Conservation (phyloP, 352 stramenopile species). For the Pythium insidiosum region DNA sequence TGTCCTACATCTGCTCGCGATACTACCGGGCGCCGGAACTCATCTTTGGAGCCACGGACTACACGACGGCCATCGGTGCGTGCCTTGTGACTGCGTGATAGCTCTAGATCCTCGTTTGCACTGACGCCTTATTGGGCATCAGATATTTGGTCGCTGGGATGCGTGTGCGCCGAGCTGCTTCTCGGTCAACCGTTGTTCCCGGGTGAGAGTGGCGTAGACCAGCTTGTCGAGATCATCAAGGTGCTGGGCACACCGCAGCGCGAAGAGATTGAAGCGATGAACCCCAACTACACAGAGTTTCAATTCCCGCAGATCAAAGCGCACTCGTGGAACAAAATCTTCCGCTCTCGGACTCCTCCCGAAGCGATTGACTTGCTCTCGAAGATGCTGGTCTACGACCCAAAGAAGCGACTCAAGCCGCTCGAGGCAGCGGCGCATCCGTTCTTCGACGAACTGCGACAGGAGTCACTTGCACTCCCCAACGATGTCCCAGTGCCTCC, state of each 20-base stretch:
- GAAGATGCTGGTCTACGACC: constrained; percentile 97
- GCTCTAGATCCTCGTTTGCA: too few relatives aligned
- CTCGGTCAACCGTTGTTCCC: constrained; percentile 98
- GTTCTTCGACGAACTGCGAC: constrained; percentile 98
- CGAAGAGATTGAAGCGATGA: constrained; percentile 99
- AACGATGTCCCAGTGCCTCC: constrained; percentile 71
- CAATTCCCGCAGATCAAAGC: constrained; percentile 99
- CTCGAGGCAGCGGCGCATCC: constrained; percentile 88
- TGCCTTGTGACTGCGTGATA: too few relatives aligned
- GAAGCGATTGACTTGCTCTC: constrained; percentile 97
- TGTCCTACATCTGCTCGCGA: constrained; percentile 99
- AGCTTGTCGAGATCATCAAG: constrained; percentile 99
- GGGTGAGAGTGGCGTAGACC: constrained; percentile 97
- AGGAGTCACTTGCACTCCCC: constrained; percentile 78
- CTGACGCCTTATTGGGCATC: constrained; percentile 3
- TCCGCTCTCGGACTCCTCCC: constrained; percentile 91
- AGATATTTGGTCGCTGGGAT: constrained; percentile 96
- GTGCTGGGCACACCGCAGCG: constrained; percentile 97
- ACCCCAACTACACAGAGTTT: constrained; percentile 99
- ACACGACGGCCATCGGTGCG: constrained; percentile 96
- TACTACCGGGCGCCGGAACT: constrained; percentile 99
- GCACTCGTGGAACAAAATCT: constrained; percentile 97
- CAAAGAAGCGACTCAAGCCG: constrained; percentile 71
- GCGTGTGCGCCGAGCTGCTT: constrained; percentile 97
- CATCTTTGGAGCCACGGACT: constrained; percentile 99